A percentile compares a stretch with the other conserved stretches of the same genome.
These are phyloP conservation scores for Penicillium nucicola DNA, from an alignment of 495 filamentous ascomycete genomes.

Conservation along the genomic window DNA sequence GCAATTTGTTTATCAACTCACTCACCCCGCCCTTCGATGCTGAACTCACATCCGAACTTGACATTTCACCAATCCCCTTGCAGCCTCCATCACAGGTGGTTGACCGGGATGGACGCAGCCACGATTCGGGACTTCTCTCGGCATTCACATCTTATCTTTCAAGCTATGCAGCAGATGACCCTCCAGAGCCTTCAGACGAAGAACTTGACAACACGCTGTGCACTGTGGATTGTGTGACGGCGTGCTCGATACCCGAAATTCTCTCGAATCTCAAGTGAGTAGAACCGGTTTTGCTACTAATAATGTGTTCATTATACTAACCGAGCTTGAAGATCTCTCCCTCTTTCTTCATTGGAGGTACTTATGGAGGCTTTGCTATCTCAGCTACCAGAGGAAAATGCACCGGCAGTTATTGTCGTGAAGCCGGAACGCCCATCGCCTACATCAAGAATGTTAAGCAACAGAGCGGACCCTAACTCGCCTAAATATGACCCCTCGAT, in stretches of 20 bases:
- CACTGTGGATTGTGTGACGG: slow-evolving; percentile 90
- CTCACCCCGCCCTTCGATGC: slow-evolving; percentile 83
- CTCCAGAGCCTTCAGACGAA: slow-evolving; percentile 94
- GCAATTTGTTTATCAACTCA: slow-evolving; percentile 95
- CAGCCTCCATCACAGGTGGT: slow-evolving; percentile 92
- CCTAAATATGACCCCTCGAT: slow-evolving; percentile 82
- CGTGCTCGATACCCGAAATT: slow-evolving; percentile 80
- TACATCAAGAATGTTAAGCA: slow-evolving; percentile 42
- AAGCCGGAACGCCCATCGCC: slow-evolving; percentile 71
- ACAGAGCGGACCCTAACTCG: slow-evolving; percentile 47
- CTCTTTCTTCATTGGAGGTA: slow-evolving; percentile 59
- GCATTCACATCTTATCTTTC: slow-evolving; percentile 94
- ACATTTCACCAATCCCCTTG: slow-evolving; percentile 80
- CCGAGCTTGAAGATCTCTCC: slow-evolving; percentile 55
- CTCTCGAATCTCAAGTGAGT: slow-evolving; percentile 81
- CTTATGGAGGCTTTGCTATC: slow-evolving; percentile 72
- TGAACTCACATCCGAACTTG: slow-evolving; percentile 63
- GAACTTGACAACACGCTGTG: slow-evolving; percentile 93
- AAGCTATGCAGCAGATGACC: slow-evolving; percentile 97
- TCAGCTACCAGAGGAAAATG: slow-evolving; percentile 82
- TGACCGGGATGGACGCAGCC: slow-evolving; percentile 73
- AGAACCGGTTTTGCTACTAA: not conserved
- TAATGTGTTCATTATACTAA: not conserved
- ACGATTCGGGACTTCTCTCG: slow-evolving; percentile 82
- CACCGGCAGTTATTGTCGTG: slow-evolving; percentile 78